Evolutionary conservation across 345 rosid genomes (phyloP), one percentile per base, ranked within the genome.

Genomic region (Eucalyptus albens): DNA sequence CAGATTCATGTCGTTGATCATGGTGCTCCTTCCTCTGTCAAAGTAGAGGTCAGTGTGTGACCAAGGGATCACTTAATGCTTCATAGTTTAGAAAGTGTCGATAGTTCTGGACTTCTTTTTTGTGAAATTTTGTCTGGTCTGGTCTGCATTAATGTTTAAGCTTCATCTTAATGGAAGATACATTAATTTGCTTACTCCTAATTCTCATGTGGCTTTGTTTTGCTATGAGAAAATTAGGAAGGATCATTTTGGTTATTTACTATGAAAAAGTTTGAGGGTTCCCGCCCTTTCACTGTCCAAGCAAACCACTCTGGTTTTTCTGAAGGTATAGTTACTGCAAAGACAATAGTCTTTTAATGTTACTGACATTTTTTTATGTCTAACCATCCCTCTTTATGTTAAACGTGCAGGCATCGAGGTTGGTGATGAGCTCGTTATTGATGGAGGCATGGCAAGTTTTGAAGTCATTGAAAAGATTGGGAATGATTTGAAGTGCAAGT

Each of bases 381-480:
- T 72, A 19, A 37, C 15, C 83, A 37, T 86, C 24, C 26, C 56
- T 86, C 62, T 50, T 7, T 19, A 37, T 40, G 83, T 19, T 77
- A 77, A 77, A 37, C 6, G 3, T 50, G 87, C 91, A 96, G 98
- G 94, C 62, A 93, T 95, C 62, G 89, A 92, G 92, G 95, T 94
- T 80, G 98, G 98, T n/a, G 98, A 96, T 91, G 95, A 92, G 82
- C 92, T 95, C 72, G 92, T 94, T 50, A 93, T 96, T 81, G 98
- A 96, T 90, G 98, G 98, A 49, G 98, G 98, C 89, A 96, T 95
- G 98, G 97, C 96, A 86, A 93, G 92, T 87, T 96, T 96, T 90
- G 92, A 94, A 83, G 98, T 96, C 50, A 93, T 92, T 89, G 96
- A 96, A 90, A 96, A 91, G 81, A 89, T 90, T 91, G 96, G 95